Evolutionary conservation across 345 rosid genomes (phyloP), one percentile per base, ranked within the genome.

Genomic region (Laguncularia racemosa): DNA sequence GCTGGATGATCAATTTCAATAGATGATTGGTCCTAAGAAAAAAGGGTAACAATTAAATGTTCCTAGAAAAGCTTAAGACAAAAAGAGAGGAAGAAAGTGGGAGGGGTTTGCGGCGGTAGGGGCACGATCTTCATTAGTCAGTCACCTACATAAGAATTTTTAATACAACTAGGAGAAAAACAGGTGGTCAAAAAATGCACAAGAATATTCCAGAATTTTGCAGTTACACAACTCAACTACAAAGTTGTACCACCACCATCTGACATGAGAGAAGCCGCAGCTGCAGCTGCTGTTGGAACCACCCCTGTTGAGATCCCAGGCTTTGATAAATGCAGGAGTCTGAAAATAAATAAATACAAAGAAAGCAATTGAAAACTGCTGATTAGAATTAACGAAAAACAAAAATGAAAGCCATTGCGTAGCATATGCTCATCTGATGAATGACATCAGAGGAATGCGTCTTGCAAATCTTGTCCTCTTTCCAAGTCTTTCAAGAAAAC

Each of bases 251-350:
- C 96, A 33, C 96, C 99, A 46, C 97, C 99, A 77, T 89, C 97
- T 2, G 91, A 93, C 95, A 93, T 85, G 12, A 93, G 96, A 57
- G 97, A 86, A 45, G 96, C 96, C 5, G 97, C 95, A 16, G 98
- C 97, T 0, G 97, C 93, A 4, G 98, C 97, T 12, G 99, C 97
- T 13, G 97, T 89, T 20, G 97, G 88, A 63, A 93, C 99, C 65
- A 93, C 97, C 38, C 97, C 97, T 0, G 86, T 81, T 2, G 85
- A 72, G 53, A 83, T 76, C 54, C 86, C 88, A 2, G 95, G 96
- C 71, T 89, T 93, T 55, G 99, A 89, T 74, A 89, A 79, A 73
- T 93, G 96, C 70, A 88, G 74, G 57, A 91, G 95, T 79, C 96
- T 91, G 87, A 59, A 61, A 58, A 16, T 23, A 2, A 14, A 16